Evolutionary conservation across 768 basidiomycete genomes (phyloP).

Genomic region (Lactarius vividus): DNA sequence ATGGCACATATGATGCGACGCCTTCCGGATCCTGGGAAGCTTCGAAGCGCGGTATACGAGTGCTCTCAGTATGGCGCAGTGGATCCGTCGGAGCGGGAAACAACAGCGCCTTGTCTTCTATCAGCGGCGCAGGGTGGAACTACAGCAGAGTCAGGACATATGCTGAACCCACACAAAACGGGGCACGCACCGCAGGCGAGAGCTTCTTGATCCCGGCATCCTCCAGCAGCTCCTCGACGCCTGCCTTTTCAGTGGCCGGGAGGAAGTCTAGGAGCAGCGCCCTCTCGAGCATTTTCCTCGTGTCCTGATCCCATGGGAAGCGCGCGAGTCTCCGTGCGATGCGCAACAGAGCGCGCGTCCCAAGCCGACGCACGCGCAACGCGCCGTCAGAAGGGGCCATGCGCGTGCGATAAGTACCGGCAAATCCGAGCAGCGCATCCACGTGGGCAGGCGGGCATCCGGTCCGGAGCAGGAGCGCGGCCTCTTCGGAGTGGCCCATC

Average conservation of each 20-base stretch:
- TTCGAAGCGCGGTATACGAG: slow-evolving; percentile 50
- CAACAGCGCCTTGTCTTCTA: slow-evolving; percentile 40
- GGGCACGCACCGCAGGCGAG: slow-evolving; percentile 41
- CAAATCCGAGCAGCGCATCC: slow-evolving; percentile 48
- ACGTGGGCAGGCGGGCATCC: slow-evolving; percentile 44
- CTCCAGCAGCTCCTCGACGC: slow-evolving; percentile 48
- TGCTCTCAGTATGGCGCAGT: slow-evolving; percentile 35
- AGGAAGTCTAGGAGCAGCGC: slow-evolving; percentile 59
- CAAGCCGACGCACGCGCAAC: slow-evolving; percentile 61
- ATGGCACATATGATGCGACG: slow-evolving; percentile 55
- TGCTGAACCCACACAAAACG: not conserved
- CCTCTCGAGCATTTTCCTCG: slow-evolving; percentile 47
- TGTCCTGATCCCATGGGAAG: slow-evolving; percentile 45
- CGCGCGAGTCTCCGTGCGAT: slow-evolving; percentile 50
- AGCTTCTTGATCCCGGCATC: slow-evolving; percentile 47
- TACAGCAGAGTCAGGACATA: slow-evolving; percentile 27
- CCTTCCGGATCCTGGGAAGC: slow-evolving; percentile 50
- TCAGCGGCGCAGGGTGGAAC: slow-evolving; percentile 49
- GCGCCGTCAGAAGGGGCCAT: slow-evolving; percentile 51
- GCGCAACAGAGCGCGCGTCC: slow-evolving; percentile 56
- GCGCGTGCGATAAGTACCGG: slow-evolving; percentile 54
- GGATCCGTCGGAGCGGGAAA: slow-evolving; percentile 46
- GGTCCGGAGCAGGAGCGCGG: slow-evolving; percentile 45
- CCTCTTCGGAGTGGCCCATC: slow-evolving; percentile 55
- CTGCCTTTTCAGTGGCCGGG: slow-evolving; percentile 55